Conservation (phyloP, 176 grass and related monocot species). For the Phoenix roebelenii region DNA sequence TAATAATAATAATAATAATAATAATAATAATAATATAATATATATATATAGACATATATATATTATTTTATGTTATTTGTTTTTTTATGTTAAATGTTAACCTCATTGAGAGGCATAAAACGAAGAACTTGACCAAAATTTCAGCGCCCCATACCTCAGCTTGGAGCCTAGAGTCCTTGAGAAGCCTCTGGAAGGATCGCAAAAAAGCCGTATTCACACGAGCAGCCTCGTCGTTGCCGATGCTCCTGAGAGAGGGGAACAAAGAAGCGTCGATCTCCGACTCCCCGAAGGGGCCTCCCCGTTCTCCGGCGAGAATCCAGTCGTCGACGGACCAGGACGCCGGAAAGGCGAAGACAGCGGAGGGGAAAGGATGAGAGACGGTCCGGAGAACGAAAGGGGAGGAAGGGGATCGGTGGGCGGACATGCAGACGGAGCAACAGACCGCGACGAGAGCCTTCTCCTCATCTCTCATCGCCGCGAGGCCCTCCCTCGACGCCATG, state of each 20-base stretch:
- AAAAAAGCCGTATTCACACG: slow-evolving; percentile 63
- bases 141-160: slow-evolving; percentile 32
- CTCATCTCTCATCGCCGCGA: no score
- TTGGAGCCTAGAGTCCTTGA: slow-evolving; percentile 34
- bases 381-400: slow-evolving; percentile 50
- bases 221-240: slow-evolving; percentile 52
- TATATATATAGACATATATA: no score
- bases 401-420: slow-evolving; percentile 9
- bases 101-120: not conserved
- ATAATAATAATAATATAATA: no score
- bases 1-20: no score
- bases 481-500: no score
- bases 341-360: slow-evolving; percentile 54
- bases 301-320: slow-evolving; percentile 29
- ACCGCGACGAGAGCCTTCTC: no score
- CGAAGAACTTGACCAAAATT: no score
- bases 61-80: no score
- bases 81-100: no score
- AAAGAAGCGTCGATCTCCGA: slow-evolving; percentile 53
- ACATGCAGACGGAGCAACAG: no score
- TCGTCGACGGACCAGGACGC: slow-evolving; percentile 59
- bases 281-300: slow-evolving; percentile 47
- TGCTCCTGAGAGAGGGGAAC: slow-evolving; percentile 65
- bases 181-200: slow-evolving; percentile 40
- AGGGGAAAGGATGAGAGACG: slow-evolving; percentile 40